Base-by-base conservation (phyloP, 768 basidiomycete species). In the Mycena rosella region DNA sequence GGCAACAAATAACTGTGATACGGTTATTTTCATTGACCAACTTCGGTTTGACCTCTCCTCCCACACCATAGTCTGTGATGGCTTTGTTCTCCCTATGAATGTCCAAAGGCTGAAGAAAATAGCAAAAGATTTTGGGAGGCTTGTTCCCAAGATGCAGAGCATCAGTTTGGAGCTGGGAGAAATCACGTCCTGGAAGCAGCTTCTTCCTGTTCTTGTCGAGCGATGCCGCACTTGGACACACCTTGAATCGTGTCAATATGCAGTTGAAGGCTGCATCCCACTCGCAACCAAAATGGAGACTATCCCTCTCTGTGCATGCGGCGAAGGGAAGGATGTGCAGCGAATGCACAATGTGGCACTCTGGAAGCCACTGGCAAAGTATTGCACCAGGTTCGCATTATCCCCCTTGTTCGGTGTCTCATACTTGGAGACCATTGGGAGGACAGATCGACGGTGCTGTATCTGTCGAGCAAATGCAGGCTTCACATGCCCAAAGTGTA, bases 151-250 rank as follows among this genome's bases (percentile, higher is more conserved):
- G 32, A 20, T 76, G 57, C 59, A 56, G 7, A 27, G 51, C 44
- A 63, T 79, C 36, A 13, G 48, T 13, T 74, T 79, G 1, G 69
- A 63, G 14, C 70, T 72, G 3, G 82, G 80, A 15, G 85, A 85
- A 69, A 68, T 80, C 36, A 70, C 67, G 45, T 81, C 79, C 2
- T 89, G 87, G 89, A 83, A 83, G 56, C 79, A 84, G 63, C 80
- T 88, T 38, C 76, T 89, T 5, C 88, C 88, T 8, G 77, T 78
- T 14, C 71, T 86, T 36, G 81, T 81, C 3, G 89, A 89, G 72
- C 82, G 87, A 47, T 87, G 87, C 63, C 82, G 86, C 42, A 80
- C 77, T 0, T 89, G 88, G 88, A 69, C 74, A 10, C 89, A 90
- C 74, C 72, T 67, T 24, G 40, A 73, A 5, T 74, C 76, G 24